Evolutionary conservation across 495 filamentous ascomycete genomes (phyloP).

Genomic region (Trypethelium eluteriae): DNA sequence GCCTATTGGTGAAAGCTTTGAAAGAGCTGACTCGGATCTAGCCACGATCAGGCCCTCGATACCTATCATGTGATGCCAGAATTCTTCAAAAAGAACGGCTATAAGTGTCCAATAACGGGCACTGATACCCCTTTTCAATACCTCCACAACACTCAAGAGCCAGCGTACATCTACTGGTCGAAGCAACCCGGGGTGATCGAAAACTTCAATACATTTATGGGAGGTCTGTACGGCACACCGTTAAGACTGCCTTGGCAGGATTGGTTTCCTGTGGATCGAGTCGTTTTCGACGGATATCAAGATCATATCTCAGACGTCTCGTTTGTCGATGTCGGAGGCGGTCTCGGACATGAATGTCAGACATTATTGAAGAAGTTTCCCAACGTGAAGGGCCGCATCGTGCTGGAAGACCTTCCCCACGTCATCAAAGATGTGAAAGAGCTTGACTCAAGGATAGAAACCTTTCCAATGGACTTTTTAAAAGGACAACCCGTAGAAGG

Average conservation of each 20-base stretch:
- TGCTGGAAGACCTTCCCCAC: conserved; percentile 16
- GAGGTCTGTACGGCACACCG: neutral
- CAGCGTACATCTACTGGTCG: neutral
- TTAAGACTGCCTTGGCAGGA: conserved; percentile 12
- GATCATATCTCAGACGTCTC: neutral
- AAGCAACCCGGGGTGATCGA: neutral
- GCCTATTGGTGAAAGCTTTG: neutral
- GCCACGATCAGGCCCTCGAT: neutral
- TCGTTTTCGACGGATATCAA: neutral
- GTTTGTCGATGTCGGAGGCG: conserved; percentile 18
- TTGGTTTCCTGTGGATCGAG: conserved; percentile 11
- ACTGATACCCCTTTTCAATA: neutral
- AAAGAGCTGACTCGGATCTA: neutral
- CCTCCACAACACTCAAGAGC: neutral
- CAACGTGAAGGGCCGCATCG: conserved; percentile 1
- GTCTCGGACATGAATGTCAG: conserved; percentile 13
- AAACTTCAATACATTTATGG: conserved; percentile 18
- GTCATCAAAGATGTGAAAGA: neutral
- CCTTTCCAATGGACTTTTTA: conserved; percentile 19
- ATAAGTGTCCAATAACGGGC: neutral
- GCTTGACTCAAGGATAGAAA: conserved; percentile 6
- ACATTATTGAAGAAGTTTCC: conserved; percentile 10
- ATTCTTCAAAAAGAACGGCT: neutral
- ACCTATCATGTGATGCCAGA: neutral
- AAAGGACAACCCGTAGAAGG: conserved; percentile 17